Percentiles rank a stretch among this genome's conserved stretches.
Conservation (phyloP, 768 basidiomycete genomes). For the Boletales sp. region DNA sequence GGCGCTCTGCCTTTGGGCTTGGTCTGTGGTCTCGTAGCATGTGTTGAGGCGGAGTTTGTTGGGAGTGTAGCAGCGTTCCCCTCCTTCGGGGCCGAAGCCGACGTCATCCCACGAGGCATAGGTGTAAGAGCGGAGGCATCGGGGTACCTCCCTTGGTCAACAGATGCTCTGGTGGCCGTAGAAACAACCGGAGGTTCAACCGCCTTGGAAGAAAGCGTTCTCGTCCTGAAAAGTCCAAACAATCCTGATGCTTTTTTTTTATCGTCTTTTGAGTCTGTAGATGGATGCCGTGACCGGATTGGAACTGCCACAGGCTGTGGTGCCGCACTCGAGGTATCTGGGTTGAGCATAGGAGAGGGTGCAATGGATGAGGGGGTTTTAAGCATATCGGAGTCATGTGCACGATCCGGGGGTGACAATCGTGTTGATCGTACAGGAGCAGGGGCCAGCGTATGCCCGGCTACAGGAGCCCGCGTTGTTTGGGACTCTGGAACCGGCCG, state of each 20-base stretch:
- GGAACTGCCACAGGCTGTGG: conserved; percentile 13
- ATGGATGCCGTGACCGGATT: conserved; percentile 20
- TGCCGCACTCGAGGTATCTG: conserved; percentile 16
- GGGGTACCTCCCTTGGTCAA: conserved; percentile 19
- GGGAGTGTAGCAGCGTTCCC: conserved; percentile 1
- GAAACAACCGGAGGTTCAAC: conserved; percentile 21
- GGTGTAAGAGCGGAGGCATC: conserved; percentile 5
- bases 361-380: conserved; percentile 66
- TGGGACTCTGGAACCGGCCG: conserved; percentile 17
- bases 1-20: conserved; percentile 17
- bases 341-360: conserved; percentile 42
- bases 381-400: conserved; percentile 50
- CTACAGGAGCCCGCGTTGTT: conserved; percentile 23
- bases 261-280: conserved; percentile 33
- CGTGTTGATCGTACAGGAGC: conserved; percentile 26
- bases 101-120: conserved; percentile 11
- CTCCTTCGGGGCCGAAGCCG: conserved; percentile 18
- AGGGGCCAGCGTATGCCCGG: conserved; percentile 31
- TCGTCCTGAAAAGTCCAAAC: conserved; percentile 29
- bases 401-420: conserved; percentile 26
- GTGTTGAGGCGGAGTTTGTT: conserved; percentile 3
- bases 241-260: conserved; percentile 29
- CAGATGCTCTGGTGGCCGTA: conserved; percentile 15
- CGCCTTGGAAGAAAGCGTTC: conserved; percentile 30
- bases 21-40: conserved; percentile 12